Conservation (phyloP, 208 protist species). For the Crithidia bombi region DNA sequence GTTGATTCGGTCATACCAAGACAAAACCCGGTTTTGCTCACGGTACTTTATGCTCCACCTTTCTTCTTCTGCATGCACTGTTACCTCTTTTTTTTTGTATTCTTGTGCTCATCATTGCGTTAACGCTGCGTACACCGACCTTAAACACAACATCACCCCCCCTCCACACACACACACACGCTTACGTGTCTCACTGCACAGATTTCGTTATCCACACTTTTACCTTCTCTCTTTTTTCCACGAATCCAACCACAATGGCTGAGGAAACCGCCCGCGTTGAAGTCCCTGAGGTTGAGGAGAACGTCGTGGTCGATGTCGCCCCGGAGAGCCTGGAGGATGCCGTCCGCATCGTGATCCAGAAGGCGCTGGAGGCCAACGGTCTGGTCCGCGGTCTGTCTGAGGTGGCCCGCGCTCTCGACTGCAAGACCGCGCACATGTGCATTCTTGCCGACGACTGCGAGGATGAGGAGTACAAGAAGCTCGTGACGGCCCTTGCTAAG, state of each 20-base stretch:
- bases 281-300: slow-evolving; percentile 64
- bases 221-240: slow-evolving; percentile 27
- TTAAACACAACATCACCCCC: background rate
- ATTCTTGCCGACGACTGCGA: slow-evolving; percentile 93
- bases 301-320: slow-evolving; percentile 57
- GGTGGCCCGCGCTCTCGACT: slow-evolving; percentile 85
- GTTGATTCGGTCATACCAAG: too few species aligned
- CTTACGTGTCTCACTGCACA: background rate
- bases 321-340: slow-evolving; percentile 85
- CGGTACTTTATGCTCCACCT: too few species aligned
- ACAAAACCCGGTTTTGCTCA: too few species aligned
- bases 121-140: background rate
- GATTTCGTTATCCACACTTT: slow-evolving; percentile 36
- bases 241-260: slow-evolving; percentile 66
- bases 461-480: slow-evolving; percentile 93
- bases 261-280: slow-evolving; percentile 79
- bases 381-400: slow-evolving; percentile 90
- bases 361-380: slow-evolving; percentile 87
- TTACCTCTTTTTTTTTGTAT: slow-evolving; percentile 22
- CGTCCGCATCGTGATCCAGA: slow-evolving; percentile 87
- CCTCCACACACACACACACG: background rate
- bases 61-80: background rate
- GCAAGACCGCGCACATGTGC: slow-evolving; percentile 84
- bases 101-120: background rate
- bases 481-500: slow-evolving; percentile 82